Conservation (phyloP, 257 asterid genomes). For the Fraxinus americana region DNA sequence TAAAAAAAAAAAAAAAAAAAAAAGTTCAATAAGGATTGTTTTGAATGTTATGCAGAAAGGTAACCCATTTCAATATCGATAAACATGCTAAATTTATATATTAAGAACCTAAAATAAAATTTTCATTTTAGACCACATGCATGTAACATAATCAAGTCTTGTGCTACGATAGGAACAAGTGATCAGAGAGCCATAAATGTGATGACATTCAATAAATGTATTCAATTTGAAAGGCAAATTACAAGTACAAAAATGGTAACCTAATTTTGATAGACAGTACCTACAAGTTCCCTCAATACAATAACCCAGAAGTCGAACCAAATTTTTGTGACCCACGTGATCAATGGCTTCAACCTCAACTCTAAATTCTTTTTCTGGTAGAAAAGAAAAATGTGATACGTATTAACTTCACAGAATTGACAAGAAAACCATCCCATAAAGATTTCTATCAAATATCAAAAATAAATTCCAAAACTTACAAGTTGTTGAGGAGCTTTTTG, state of each 20-base stretch:
- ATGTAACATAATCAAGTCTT: neutral
- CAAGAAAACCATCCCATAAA: conserved; percentile 4
- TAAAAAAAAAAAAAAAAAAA: no score
- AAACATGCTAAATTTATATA: conserved; percentile 5
- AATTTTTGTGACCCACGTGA: conserved; percentile 39
- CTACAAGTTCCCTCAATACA: conserved; percentile 41
- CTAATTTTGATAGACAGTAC: conserved; percentile 11
- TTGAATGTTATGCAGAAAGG: neutral
- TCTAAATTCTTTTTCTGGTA: conserved; percentile 33
- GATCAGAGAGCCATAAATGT: neutral
- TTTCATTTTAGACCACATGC: neutral
- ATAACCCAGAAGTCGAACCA: conserved; percentile 39
- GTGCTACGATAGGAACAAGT: neutral
- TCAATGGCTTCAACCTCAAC: conserved; percentile 46
- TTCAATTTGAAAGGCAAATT: neutral
- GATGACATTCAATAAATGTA: neutral
- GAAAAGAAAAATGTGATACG: neutral
- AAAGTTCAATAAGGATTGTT: neutral
- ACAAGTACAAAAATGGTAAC: neutral
- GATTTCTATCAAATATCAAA: conserved; percentile 1
- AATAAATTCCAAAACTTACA: conserved; percentile 13
- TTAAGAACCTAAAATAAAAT: neutral
- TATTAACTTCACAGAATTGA: neutral
- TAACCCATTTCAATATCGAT: neutral
- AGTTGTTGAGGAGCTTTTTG: conserved; percentile 38